Evolutionary conservation across 306 rosid species (phyloP).

Genomic region (Geum urbanum): DNA sequence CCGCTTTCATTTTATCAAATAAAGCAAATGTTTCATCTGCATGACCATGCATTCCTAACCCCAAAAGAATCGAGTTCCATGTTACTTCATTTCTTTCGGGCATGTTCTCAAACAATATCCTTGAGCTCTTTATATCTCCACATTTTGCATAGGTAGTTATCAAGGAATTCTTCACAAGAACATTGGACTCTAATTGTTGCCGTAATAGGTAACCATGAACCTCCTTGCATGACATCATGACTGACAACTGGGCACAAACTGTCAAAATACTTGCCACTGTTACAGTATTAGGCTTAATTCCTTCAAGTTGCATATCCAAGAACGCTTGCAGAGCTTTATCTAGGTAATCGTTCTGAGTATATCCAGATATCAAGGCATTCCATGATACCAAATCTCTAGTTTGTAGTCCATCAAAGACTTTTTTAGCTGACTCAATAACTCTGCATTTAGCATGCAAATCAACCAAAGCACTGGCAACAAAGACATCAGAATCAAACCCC

Average conservation of each 20-base stretch:
- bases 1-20: slow-evolving; percentile 25
- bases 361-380: slow-evolving; percentile 40
- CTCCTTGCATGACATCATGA: slow-evolving; percentile 34
- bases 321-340: slow-evolving; percentile 32
- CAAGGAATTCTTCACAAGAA: slow-evolving; percentile 35
- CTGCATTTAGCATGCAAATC: slow-evolving; percentile 39
- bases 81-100: slow-evolving; percentile 27
- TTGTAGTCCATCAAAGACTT: slow-evolving; percentile 20
- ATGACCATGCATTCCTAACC: slow-evolving; percentile 35
- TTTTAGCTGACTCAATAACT: slow-evolving; percentile 30
- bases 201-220: slow-evolving; percentile 33
- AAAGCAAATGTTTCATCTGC: slow-evolving; percentile 25
- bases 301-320: slow-evolving; percentile 28
- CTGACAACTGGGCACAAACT: slow-evolving; percentile 32
- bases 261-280: slow-evolving; percentile 30
- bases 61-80: slow-evolving; percentile 37
- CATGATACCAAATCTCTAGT: slow-evolving; percentile 31
- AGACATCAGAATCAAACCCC: slow-evolving; percentile 24
- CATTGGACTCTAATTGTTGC: slow-evolving; percentile 23
- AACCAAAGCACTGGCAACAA: slow-evolving; percentile 33
- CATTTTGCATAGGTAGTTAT: slow-evolving; percentile 38
- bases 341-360: slow-evolving; percentile 26
- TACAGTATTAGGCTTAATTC: slow-evolving; percentile 27
- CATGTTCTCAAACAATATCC: slow-evolving; percentile 30
- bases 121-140: slow-evolving; percentile 36